A percentile compares a stretch with the other conserved stretches of the same genome.
phyloP scores from a whole-genome alignment of 2,329 filamentous ascomycete species.

The Xylaria sp. region DNA sequence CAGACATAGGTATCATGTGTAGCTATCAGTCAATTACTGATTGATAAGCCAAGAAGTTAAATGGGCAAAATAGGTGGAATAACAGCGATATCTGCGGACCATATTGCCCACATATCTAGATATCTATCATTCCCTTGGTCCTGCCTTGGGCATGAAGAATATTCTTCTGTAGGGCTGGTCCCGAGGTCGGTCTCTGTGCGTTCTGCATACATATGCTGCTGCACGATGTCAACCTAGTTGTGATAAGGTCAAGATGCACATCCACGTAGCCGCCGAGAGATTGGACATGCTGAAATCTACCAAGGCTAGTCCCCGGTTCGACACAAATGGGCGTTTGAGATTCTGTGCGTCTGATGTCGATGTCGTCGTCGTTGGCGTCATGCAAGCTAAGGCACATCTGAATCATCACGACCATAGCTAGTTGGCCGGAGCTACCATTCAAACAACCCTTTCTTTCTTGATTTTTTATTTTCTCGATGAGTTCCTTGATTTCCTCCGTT shows the following conservation, averaged over 20 bases:
- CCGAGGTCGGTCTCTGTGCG: constrained; percentile 25
- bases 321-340: constrained; percentile 22
- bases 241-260: constrained; percentile 34
- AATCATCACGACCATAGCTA: constrained; percentile 25
- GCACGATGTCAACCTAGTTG: constrained; percentile 22
- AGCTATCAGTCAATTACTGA: background rate
- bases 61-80: constrained; percentile 15
- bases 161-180: constrained; percentile 32
- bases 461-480: background rate
- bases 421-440: constrained; percentile 17
- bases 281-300: constrained; percentile 14
- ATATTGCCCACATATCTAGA: background rate
- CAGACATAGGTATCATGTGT: constrained; percentile 4
- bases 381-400: constrained; percentile 30
- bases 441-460: background rate
- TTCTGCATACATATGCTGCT: constrained; percentile 17
- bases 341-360: constrained; percentile 9
- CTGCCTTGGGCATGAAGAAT: constrained; percentile 32
- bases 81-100: constrained; percentile 1
- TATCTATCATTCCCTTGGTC: constrained; percentile 21
- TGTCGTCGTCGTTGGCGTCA: constrained; percentile 24
- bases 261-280: constrained; percentile 37
- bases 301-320: background rate
- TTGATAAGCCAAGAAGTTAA: constrained; percentile 11
- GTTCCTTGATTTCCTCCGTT: background rate